Percentiles rank a stretch among this genome's conserved stretches.
These are phyloP conservation scores for Scortechinia acanthostroma DNA, from an alignment of 2,329 filamentous ascomycete genomes.

Conservation along the genomic window DNA sequence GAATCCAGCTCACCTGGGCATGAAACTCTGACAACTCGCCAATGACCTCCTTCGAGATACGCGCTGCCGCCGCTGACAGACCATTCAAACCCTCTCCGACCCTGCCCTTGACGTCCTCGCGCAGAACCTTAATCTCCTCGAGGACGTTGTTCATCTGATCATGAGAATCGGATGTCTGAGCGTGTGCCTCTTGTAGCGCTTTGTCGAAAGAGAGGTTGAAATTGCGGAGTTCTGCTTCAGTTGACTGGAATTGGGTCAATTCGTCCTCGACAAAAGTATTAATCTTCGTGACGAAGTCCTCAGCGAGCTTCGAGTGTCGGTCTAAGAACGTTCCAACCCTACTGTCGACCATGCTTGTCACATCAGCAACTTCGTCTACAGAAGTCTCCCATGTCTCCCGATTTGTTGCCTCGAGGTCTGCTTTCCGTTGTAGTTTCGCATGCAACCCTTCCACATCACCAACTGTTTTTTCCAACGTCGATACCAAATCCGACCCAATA, in stretches of 20 bases:
- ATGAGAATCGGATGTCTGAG: conserved; percentile 63
- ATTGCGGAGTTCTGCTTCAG: conserved; percentile 63
- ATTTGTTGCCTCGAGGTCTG: conserved; percentile 76
- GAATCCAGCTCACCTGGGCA: conserved; percentile 27
- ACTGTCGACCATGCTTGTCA: conserved; percentile 71
- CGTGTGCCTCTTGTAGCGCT: conserved; percentile 61
- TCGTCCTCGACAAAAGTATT: conserved; percentile 71
- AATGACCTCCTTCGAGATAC: conserved; percentile 83
- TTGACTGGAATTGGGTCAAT: conserved; percentile 61
- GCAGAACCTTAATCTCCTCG: conserved; percentile 82
- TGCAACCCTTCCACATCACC: conserved; percentile 74
- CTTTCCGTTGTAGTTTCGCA: conserved; percentile 79
- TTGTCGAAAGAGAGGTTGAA: conserved; percentile 62
- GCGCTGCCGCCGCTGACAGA: conserved; percentile 75
- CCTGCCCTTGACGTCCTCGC: conserved; percentile 78
- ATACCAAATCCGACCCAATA: conserved; percentile 71
- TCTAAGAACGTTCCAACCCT: conserved; percentile 67
- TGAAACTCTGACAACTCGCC: conserved; percentile 81
- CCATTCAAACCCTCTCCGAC: conserved; percentile 80
- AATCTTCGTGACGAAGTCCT: conserved; percentile 65
- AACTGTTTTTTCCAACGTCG: conserved; percentile 71
- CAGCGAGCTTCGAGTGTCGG: conserved; percentile 67
- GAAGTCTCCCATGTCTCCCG: conserved; percentile 72
- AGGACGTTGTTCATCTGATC: conserved; percentile 86
- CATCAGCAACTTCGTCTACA: conserved; percentile 67